Base-by-base conservation (phyloP, 2,329 filamentous ascomycete genomes). In the Zopfia rhizophila region DNA sequence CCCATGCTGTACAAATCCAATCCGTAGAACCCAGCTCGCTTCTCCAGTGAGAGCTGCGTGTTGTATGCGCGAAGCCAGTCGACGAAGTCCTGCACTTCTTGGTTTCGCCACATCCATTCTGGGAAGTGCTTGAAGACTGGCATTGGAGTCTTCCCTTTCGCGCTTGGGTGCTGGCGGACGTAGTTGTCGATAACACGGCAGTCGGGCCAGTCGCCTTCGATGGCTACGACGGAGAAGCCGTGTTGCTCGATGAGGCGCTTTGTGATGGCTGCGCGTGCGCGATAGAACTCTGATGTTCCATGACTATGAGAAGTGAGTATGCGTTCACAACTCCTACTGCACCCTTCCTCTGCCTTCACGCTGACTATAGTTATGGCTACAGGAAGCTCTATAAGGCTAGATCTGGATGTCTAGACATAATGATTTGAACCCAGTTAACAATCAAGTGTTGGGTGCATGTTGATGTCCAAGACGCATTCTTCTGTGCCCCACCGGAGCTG, bases 81-180 rank as follows among this genome's bases (percentile, higher is more conserved):
- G 8, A 78, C 72, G 35, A 82, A 75, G 2, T 72, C 70, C 43
- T 80, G 76, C 53, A 80, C 74, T 52, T 82, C 80, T 11, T 65
- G 61, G 48, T 82, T 82, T 8, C 79, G 72, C 79, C 79, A 82
- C 79, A 82, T 82, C 79, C 79, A 82, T 3, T 74, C 78, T 11
- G 79, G 79, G 35, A 82, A 82, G 18, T 78, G 70, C 27, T 75
- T 67, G 55, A 82, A 82, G 5, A 49, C 29, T n/a, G 73, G 68
- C 25, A 72, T 69, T 11, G 53, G 57, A 2, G 51, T 51, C 18
- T 39, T 37, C 6, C 31, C 31, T 11, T 12, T 45, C 16, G 60
- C 62, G 17, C 64, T 59, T 29, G 76, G 74, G 11, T 76, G 71
- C 37, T 73, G 70, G 5, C 79, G 73, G 11, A 81, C 76, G 41